Evolutionary conservation across 345 rosid genomes (phyloP).

Genomic region (Acer yangbiense): DNA sequence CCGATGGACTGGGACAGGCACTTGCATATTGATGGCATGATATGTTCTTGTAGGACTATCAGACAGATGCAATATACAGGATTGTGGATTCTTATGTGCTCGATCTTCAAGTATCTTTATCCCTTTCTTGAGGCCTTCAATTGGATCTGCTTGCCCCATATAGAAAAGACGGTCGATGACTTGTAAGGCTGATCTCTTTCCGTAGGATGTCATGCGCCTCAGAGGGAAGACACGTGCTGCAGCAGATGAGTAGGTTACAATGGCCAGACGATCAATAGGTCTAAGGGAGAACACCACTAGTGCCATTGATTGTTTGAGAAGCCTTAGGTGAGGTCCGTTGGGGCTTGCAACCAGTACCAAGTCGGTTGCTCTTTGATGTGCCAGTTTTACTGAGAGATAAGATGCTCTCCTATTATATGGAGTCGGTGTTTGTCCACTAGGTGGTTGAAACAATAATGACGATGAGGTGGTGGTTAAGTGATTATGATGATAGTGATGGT

Average conservation of each 20-base stretch:
- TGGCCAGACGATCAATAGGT: constrained; percentile 71
- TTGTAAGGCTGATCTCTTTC: constrained; percentile 71
- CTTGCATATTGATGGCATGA: constrained; percentile 45
- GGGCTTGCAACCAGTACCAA: constrained; percentile 78
- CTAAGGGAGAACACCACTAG: constrained; percentile 73
- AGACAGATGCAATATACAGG: constrained; percentile 69
- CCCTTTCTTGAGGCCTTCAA: constrained; percentile 78
- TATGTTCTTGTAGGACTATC: constrained; percentile 62
- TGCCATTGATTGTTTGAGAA: constrained; percentile 84
- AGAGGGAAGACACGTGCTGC: constrained; percentile 80
- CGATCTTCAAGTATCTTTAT: constrained; percentile 80
- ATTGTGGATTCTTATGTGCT: constrained; percentile 63
- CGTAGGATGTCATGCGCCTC: constrained; percentile 81
- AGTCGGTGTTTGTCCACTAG: constrained; percentile 26
- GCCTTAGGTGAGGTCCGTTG: constrained; percentile 75
- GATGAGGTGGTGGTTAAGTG: constrained; percentile 39
- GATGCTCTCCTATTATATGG: constrained; percentile 42
- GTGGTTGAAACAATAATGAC: constrained; percentile 29
- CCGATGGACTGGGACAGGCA: constrained; percentile 59
- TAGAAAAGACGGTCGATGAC: constrained; percentile 86
- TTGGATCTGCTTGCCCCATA: constrained; percentile 73
- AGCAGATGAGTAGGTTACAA: constrained; percentile 80
- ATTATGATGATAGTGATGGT: constrained; percentile 33
- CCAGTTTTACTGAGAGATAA: constrained; percentile 65
- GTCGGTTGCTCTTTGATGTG: constrained; percentile 61